Percentiles rank a stretch among this genome's conserved stretches.
Conservation (phyloP, 257 asterid species). For the Apocynum venetum region DNA sequence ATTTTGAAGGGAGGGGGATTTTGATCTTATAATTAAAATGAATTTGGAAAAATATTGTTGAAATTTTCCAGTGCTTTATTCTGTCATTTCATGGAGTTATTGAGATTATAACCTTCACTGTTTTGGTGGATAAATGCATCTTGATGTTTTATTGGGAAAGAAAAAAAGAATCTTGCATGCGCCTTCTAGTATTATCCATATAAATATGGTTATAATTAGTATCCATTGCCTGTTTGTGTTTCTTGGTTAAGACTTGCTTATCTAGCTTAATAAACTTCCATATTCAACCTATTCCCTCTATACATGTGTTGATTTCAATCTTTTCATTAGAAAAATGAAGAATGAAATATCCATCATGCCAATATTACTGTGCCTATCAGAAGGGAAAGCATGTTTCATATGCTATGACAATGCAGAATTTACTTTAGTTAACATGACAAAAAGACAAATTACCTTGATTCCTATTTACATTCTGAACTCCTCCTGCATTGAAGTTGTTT, state of each 20-base stretch:
- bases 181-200: not conserved
- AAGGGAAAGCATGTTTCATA: not conserved
- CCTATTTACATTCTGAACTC: not conserved
- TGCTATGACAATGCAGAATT: not conserved
- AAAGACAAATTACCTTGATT: not conserved
- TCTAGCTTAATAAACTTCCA: not conserved
- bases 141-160: not conserved
- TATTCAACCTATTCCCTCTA: not conserved
- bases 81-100: not conserved
- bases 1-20: not conserved
- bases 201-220: not conserved
- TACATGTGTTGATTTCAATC: not conserved
- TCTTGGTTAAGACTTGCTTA: not conserved
- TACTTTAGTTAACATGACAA: not conserved
- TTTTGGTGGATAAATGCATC: not conserved
- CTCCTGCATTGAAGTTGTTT: not conserved
- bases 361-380: not conserved
- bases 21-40: not conserved
- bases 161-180: too few relatives aligned
- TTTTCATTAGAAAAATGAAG: not conserved
- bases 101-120: not conserved
- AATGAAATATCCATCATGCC: not conserved
- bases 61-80: not conserved
- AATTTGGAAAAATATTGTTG: not conserved
- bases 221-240: not conserved